Conservation (phyloP, 768 basidiomycete genomes). For the Cystofilobasidium capitatum region DNA sequence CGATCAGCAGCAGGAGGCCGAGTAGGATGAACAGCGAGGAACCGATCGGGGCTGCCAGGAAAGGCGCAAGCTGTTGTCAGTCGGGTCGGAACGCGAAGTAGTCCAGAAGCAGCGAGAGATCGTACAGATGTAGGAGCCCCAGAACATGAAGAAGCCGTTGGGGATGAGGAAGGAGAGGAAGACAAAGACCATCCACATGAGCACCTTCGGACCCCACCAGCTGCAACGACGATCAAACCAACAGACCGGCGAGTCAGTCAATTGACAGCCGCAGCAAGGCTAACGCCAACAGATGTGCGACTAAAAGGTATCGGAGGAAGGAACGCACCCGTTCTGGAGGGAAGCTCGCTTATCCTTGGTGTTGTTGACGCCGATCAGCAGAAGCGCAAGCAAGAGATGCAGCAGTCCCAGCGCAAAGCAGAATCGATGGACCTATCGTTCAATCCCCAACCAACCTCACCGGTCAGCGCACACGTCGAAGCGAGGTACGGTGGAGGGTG, state of each 20-base stretch:
- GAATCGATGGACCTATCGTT: slow-evolving; percentile 64
- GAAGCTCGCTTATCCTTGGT: slow-evolving; percentile 87
- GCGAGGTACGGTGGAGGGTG: background rate
- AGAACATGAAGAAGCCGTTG: slow-evolving; percentile 95
- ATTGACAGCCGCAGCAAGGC: too few species aligned
- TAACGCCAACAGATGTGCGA: too few species aligned
- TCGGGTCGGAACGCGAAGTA: background rate
- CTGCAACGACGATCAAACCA: too few species aligned
- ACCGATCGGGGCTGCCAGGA: slow-evolving; percentile 59
- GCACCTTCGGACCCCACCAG: slow-evolving; percentile 92
- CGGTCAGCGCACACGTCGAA: background rate
- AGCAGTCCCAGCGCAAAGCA: slow-evolving; percentile 89
- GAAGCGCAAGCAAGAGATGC: slow-evolving; percentile 67
- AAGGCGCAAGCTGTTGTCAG: background rate
- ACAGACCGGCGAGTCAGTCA: background rate
- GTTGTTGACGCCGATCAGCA: slow-evolving; percentile 76
- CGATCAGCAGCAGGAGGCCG: slow-evolving; percentile 90
- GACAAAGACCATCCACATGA: slow-evolving; percentile 65
- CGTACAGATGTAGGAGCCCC: slow-evolving; percentile 67
- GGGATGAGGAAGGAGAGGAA: slow-evolving; percentile 86
- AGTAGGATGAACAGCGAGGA: slow-evolving; percentile 92
- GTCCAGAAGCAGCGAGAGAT: background rate
- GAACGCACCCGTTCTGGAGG: slow-evolving; percentile 82
- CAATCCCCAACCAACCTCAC: background rate
- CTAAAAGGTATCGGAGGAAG: background rate